Percentiles rank a stretch among this genome's conserved stretches.
Conservation (phyloP, 176 grass and related monocot genomes). For the Eleusine indica region DNA sequence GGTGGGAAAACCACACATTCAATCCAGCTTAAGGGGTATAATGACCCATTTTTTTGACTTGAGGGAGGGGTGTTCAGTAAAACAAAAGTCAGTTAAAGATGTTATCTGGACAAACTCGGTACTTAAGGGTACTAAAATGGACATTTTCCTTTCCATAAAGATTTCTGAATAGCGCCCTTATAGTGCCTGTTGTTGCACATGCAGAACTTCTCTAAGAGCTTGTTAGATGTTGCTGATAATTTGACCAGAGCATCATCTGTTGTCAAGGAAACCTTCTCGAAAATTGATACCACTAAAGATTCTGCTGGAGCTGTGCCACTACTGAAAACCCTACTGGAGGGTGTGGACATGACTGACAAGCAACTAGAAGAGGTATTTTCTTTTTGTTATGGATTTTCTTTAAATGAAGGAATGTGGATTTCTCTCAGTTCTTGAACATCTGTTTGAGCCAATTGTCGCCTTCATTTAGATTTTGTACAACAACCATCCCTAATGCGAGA, state of each 20-base stretch:
- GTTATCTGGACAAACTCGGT: neutral
- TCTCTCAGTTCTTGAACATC: neutral
- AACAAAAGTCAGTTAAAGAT: neutral
- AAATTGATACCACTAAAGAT: constrained; percentile 71
- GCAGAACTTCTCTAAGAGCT: constrained; percentile 69
- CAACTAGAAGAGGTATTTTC: constrained; percentile 69
- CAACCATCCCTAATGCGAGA: neutral
- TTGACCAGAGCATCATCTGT: constrained; percentile 63
- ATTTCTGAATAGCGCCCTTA: constrained; percentile 19
- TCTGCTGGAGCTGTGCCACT: constrained; percentile 62
- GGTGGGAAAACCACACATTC: too few relatives aligned
- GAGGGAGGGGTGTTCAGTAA: neutral
- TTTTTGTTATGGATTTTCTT: neutral
- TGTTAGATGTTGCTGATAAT: constrained; percentile 78
- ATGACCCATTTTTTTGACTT: neutral
- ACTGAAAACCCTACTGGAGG: constrained; percentile 69
- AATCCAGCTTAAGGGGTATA: neutral
- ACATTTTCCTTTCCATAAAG: neutral
- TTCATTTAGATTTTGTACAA: constrained; percentile 4
- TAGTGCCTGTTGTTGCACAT: neutral
- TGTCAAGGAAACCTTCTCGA: constrained; percentile 71
- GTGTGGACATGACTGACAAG: constrained; percentile 81
- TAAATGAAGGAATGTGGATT: neutral
- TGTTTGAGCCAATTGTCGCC: neutral
- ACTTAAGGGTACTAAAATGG: neutral